These are phyloP conservation scores for Jackrogersella multiformis DNA, from an alignment of 495 filamentous ascomycete genomes.

Conservation along the genomic window DNA sequence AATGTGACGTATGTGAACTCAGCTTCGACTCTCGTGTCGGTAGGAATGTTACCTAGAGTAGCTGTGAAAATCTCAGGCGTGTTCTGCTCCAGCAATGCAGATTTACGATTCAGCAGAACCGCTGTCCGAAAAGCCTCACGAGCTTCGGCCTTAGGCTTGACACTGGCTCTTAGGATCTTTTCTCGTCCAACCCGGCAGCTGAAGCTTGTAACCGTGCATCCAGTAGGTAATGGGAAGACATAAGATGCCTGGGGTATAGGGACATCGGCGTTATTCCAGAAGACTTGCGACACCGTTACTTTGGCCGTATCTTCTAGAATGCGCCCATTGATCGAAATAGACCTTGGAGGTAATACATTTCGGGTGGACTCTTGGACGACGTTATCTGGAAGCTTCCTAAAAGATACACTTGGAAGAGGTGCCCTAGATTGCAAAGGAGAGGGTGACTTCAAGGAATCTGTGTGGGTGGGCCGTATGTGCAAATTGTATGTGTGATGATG, in stretches of 20 bases:
- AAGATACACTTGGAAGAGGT: not conserved
- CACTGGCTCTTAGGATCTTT: not conserved
- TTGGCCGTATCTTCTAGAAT: not conserved
- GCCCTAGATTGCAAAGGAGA: not conserved
- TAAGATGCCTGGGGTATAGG: slow-evolving; percentile 6
- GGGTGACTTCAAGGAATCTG: not conserved
- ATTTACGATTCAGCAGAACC: not conserved
- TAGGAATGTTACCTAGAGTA: slow-evolving; percentile 1
- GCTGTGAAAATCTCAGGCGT: slow-evolving; percentile 6
- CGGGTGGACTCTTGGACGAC: not conserved
- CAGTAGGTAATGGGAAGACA: slow-evolving; percentile 2
- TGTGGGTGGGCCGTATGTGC: not conserved
- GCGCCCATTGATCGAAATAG: not conserved
- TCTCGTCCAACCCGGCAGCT: slow-evolving; percentile 1
- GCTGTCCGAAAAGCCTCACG: not conserved
- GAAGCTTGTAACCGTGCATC: slow-evolving; percentile 5
- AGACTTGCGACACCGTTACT: slow-evolving; percentile 1
- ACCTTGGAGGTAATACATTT: not conserved
- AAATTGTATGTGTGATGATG: not conserved
- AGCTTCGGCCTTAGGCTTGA: not conserved
- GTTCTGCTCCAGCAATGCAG: slow-evolving; percentile 5
- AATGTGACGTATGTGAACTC: slow-evolving; percentile 11
- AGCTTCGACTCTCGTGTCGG: not conserved
- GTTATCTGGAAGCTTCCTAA: not conserved
- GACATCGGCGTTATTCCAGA: slow-evolving; percentile 6